These are phyloP conservation scores for Volutella citrinella DNA, from an alignment of 2,329 filamentous ascomycete genomes.

Conservation along the genomic window DNA sequence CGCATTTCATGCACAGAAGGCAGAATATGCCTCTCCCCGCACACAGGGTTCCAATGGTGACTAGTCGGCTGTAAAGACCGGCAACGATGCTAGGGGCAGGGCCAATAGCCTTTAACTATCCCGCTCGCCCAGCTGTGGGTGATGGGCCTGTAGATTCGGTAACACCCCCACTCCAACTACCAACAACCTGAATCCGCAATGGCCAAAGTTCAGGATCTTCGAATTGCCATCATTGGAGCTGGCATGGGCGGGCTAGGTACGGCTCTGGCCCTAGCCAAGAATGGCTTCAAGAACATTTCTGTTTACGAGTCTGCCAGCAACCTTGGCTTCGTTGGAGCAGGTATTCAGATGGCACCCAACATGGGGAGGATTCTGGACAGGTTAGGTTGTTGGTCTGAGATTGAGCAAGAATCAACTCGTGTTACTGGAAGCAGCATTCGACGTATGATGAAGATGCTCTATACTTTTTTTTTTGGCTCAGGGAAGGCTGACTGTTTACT, in stretches of 20 bases:
- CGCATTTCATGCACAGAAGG: no score
- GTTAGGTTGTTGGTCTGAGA: slow-evolving; percentile 69
- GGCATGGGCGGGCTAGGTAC: slow-evolving; percentile 41
- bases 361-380: slow-evolving; percentile 73
- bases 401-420: slow-evolving; percentile 35
- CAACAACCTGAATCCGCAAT: no score
- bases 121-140: no score
- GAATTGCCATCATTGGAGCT: slow-evolving; percentile 23
- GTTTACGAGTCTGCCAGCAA: slow-evolving; percentile 24
- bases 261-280: slow-evolving; percentile 34
- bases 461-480: background rate
- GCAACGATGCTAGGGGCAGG: no score
- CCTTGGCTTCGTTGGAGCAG: slow-evolving; percentile 62
- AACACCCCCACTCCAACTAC: no score
- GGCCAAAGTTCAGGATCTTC: slow-evolving; percentile 16
- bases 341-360: slow-evolving; percentile 81
- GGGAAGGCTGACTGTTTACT: background rate
- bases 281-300: slow-evolving; percentile 23
- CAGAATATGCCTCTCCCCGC: no score
- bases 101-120: no score
- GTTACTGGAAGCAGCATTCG: slow-evolving; percentile 28
- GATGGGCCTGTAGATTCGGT: no score
- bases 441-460: slow-evolving; percentile 12
- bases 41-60: no score
- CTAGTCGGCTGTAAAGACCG: no score